These are phyloP conservation scores for Candida nonsorbophila DNA, from an alignment of 805 yeast species.

Conservation along the genomic window DNA sequence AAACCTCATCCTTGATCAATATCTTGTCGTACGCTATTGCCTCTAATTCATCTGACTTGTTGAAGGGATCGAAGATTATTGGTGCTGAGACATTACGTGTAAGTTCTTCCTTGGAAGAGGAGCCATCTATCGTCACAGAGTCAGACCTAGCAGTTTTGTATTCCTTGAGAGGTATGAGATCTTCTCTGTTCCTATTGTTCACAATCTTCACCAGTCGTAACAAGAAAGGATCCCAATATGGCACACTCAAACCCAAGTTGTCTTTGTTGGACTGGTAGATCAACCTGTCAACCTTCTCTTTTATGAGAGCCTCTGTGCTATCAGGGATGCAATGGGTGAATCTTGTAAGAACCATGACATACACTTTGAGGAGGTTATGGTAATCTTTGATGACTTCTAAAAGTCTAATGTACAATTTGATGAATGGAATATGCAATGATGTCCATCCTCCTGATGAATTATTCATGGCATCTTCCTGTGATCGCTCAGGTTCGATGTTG, in stretches of 20 bases:
- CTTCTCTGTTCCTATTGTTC: constrained; percentile 18
- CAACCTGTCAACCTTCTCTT: constrained; percentile 21
- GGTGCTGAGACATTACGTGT: too few relatives aligned
- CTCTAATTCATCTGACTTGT: constrained; percentile 10
- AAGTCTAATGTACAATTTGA: constrained; percentile 47
- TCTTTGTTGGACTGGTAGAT: constrained; percentile 15
- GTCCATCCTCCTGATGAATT: constrained; percentile 41
- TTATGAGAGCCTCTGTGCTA: constrained; percentile 52
- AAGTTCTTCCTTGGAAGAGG: constrained; percentile 1
- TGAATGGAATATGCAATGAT: constrained; percentile 49
- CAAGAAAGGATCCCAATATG: constrained; percentile 73
- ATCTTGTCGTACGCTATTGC: constrained; percentile 46
- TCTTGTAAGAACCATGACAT: constrained; percentile 50
- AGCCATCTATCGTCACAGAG: neutral
- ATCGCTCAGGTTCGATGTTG: constrained; percentile 27
- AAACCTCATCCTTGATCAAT: constrained; percentile 44
- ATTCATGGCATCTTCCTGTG: constrained; percentile 12
- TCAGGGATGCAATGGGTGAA: constrained; percentile 49
- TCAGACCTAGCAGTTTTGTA: constrained; percentile 7
- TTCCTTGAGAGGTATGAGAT: constrained; percentile 37
- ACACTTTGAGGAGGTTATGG: constrained; percentile 33
- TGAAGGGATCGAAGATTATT: constrained; percentile 49
- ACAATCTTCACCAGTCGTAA: constrained; percentile 45
- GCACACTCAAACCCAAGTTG: constrained; percentile 18
- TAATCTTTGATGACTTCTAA: constrained; percentile 48